Base-by-base conservation (phyloP, 768 basidiomycete species). In the Goffeauzyma gilvescens region DNA sequence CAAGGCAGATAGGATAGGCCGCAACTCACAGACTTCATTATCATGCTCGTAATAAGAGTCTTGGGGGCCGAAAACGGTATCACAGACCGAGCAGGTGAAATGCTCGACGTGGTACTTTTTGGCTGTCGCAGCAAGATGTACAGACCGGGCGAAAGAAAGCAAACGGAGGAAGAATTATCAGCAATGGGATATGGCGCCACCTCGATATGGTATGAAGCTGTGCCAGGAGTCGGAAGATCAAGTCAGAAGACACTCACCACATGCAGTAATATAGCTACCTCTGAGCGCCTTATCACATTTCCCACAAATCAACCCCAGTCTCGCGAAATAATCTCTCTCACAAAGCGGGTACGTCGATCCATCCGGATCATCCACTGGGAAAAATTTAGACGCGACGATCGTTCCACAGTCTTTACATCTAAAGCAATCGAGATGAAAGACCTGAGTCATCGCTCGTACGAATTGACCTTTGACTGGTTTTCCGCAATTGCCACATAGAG, bases 31-130 rank as follows among this genome's bases (percentile, higher is more conserved):
- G 20, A 96, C 93, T 58, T 87, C 78, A n/a, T 81, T 82, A 51
- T 84, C 82, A 59, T 96, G 93, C 63, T 98, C 93, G 62, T 98
- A 98, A 67, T 98, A 98, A 39, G 87, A 93, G 66, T 96, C 93
- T 59, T 90, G 84, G 4, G 90, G 87, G 5, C 93, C 93, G 58
- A 98, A 96, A 30, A 95, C 73, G 12, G 81, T 89, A 36, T 90
- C 74, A 66, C 93, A 96, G 45, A 89, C 76, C 5, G 87, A 90
- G 68, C 93, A 98, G 36, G 89, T 93, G 63, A 98, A 98, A 63
- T 96, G 93, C 67, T 98, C 93, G 52, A 96, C 89, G 64, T 98
- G 90, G 66, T 78, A 98, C 66, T 98, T 98, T 71, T 87, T 85
- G 69, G 81, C 89, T 95, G 64, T 5, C n/a, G 23, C 7, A 8